Conservation (phyloP, 441 rosid species). For the Aquilaria agallochum region DNA sequence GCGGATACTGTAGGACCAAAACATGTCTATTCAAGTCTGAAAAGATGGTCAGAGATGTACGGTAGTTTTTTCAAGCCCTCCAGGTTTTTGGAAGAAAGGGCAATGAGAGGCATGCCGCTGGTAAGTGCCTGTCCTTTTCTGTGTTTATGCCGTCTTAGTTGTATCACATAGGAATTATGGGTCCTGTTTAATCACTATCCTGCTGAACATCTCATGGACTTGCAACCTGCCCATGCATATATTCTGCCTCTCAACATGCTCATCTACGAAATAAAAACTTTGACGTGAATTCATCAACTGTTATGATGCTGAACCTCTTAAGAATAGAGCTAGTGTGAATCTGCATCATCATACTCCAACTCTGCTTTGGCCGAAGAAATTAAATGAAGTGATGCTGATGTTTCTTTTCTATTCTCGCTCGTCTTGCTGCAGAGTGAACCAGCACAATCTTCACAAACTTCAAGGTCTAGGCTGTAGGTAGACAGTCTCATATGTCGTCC, state of each 20-base stretch:
- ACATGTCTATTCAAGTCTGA: constrained; percentile 58
- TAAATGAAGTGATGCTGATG: neutral
- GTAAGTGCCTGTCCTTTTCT: constrained; percentile 31
- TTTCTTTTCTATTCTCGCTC: neutral
- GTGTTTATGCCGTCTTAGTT: neutral
- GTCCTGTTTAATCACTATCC: neutral
- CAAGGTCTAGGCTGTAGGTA: constrained; percentile 52
- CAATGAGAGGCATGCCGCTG: constrained; percentile 60
- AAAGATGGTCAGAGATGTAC: constrained; percentile 62
- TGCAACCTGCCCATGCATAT: neutral
- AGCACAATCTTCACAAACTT: constrained; percentile 27
- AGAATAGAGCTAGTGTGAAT: neutral
- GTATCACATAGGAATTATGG: neutral
- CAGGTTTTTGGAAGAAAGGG: constrained; percentile 84
- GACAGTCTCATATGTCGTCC: neutral
- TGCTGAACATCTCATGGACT: neutral
- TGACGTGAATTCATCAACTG: neutral
- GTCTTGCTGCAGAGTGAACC: constrained; percentile 46
- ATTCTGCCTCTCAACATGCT: neutral
- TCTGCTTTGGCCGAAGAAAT: neutral
- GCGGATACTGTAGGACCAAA: constrained; percentile 63
- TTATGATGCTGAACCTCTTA: too few relatives aligned
- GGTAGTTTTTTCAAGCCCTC: constrained; percentile 78
- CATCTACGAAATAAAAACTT: neutral
- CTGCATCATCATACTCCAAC: neutral